Evolutionary conservation across 2,329 filamentous ascomycete species (phyloP).

Genomic region (Fusarium nygamai): DNA sequence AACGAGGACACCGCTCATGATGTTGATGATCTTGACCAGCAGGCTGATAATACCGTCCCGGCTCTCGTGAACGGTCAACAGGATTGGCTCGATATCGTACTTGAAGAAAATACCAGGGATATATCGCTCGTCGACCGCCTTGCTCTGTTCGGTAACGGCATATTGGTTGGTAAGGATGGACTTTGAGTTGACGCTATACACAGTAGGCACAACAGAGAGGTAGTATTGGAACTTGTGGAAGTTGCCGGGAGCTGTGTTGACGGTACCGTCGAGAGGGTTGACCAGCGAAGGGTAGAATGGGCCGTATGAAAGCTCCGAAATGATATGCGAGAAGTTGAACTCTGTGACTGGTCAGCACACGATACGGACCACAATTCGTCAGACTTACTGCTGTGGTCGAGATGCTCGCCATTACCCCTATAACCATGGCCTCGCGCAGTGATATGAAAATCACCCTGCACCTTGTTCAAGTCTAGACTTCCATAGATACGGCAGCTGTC

Average conservation of each 20-base stretch:
- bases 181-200: conserved; percentile 77
- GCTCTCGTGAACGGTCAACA: conserved; percentile 85
- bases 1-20: conserved; percentile 89
- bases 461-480: conserved; percentile 91
- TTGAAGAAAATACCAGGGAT: conserved; percentile 97
- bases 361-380: not conserved
- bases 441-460: conserved; percentile 98
- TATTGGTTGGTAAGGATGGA: conserved; percentile 96
- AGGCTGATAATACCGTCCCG: conserved; percentile 79
- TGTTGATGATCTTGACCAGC: conserved; percentile 86
- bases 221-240: conserved; percentile 99
- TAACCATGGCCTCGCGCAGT: conserved; percentile 97
- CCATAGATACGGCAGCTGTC: conserved; percentile 92
- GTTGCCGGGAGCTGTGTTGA: conserved; percentile 76
- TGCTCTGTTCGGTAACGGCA: conserved; percentile 90
- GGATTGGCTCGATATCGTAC: conserved; percentile 97
- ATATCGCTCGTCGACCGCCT: conserved; percentile 71
- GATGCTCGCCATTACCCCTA: conserved; percentile 77
- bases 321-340: conserved; percentile 98
- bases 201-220: conserved; percentile 91
- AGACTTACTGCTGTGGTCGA: conserved; percentile 80
- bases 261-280: conserved; percentile 93
- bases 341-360: conserved; percentile 57
- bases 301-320: conserved; percentile 96
- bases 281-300: conserved; percentile 94